Base-by-base conservation (phyloP, 495 filamentous ascomycete species). In the Trichoderma virens region DNA sequence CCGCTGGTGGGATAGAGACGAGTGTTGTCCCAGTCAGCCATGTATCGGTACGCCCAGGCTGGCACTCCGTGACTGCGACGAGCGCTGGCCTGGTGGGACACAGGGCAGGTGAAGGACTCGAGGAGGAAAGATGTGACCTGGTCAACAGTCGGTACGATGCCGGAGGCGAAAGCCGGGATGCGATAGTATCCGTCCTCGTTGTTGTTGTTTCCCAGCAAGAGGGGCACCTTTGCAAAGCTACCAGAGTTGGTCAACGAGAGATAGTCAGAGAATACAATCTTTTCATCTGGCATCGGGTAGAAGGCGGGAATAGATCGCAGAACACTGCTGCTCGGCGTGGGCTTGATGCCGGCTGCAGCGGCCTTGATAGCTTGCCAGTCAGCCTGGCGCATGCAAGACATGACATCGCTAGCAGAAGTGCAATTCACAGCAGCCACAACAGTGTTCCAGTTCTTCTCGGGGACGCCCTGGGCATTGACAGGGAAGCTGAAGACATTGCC, bases 201-300 rank as follows among this genome's bases (percentile, higher is more conserved):
- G 13, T 62, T 30, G 34, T 39, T 62, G 61, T 62, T 39, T 68
- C 73, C 82, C 32, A 67, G 59, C 43, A 65, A 62, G 1, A 78
- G 75, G 3, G 71, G 67, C 60, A 80, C 69, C 62, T 81, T 79
- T 30, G 65, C 72, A 63, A 81, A 83, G 70, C 80, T 81, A 14
- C 80, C 82, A 0, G 68, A 64, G n/a, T 60, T 64, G 31, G 65
- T 61, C 35, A 27, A 28, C 14, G 68, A 64, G 11, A 66, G 34
- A 35, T 84, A 83, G 63, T 84, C 70, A 14, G 64, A 65, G 66
- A 85, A 85, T 3, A 84, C 80, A 5, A 75, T 74, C 1, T 71
- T 64, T 5, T 74, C 70, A 60, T 83, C 81, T 18, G 76, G 72
- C 1, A 76, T 80, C 1, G 80, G 79, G 51, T 78, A 74, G 69